Evolutionary conservation across 176 grass and related monocot species (phyloP), one percentile per base, ranked within the genome.

Genomic region (Ensete glaucum): DNA sequence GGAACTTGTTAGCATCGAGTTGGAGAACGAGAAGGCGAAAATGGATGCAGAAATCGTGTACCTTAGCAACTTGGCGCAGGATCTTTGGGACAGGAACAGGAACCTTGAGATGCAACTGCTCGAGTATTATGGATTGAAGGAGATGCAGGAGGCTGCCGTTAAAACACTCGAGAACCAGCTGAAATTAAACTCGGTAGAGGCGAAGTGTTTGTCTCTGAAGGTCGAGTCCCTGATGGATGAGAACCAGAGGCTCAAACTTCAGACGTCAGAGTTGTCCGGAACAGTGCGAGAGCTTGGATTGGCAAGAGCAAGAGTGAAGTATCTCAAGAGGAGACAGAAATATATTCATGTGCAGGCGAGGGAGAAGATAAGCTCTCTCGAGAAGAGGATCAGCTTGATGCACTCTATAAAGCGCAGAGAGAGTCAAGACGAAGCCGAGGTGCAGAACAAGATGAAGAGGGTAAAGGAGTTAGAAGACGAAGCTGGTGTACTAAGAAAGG

Each of bases 221-320:
- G 83, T 86, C 9, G 51, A 86, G 20, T 77, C 95, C 49, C 76
- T 99, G 81, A 76, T 84, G 75, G 86, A 89, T 50, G 95, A 99
- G 82, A 99, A 99, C 80, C 81, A 70, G 62, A 67, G 27, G 80
- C 91, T 99, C 59, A 77, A 87, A 59, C 73, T 58, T 58, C 72
- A 88, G 72, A 64, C 63, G 56, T 64, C 71, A 71, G 91, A 99
- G 60, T 75, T 83, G 52, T 87, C 55, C 49, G 27, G 63, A 76
- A 67, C 78, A 17, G 81, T 79, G 48, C 73, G 29, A 11, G 79
- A 91, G 73, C 84, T 99, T 34, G 91, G 84, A 22, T 76, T 57
- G 68, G 81, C 77, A 50, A 87, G 76, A 78, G 84, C 82, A 52
- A 84, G 89, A 74, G 81, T 89, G 64, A 57, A 68, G 72, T 69